Evolutionary conservation across 208 protist genomes (phyloP).

Genomic region (Blechomonas ayalai): DNA sequence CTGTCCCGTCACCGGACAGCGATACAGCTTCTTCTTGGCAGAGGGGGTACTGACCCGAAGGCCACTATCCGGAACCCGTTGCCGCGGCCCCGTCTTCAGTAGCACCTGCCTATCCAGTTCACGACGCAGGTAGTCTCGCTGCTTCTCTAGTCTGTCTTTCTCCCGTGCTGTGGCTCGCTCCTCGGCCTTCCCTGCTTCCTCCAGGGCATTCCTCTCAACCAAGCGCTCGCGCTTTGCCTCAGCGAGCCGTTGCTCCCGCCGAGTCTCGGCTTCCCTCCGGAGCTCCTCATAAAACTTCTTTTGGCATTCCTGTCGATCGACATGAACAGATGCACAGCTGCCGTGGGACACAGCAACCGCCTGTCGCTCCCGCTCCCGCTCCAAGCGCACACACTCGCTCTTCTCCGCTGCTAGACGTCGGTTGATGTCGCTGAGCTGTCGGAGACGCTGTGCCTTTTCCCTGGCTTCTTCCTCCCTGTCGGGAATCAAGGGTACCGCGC

Average conservation of each 20-base stretch:
- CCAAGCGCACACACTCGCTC: conserved; percentile 1
- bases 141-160: too few relatives aligned
- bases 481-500: neutral
- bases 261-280: conserved; percentile 18
- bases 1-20: conserved; percentile 49
- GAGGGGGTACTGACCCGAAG: too few relatives aligned
- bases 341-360: neutral
- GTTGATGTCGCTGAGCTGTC: conserved; percentile 10
- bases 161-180: conserved; percentile 1
- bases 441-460: too few relatives aligned
- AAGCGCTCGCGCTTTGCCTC: conserved; percentile 8
- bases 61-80: too few relatives aligned
- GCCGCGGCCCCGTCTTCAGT: too few relatives aligned
- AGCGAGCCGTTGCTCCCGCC: conserved; percentile 1
- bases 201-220: conserved; percentile 6
- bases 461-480: neutral
- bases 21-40: too few relatives aligned
- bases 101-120: too few relatives aligned
- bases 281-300: conserved; percentile 23
- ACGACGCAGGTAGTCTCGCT: too few relatives aligned
- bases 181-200: conserved; percentile 6
- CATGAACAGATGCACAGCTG: too few relatives aligned
- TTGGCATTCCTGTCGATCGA: too few relatives aligned
- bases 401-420: conserved; percentile 8
- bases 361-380: conserved; percentile 5